Conservation (phyloP, 306 rosid genomes). For the Sophora flavescens region DNA sequence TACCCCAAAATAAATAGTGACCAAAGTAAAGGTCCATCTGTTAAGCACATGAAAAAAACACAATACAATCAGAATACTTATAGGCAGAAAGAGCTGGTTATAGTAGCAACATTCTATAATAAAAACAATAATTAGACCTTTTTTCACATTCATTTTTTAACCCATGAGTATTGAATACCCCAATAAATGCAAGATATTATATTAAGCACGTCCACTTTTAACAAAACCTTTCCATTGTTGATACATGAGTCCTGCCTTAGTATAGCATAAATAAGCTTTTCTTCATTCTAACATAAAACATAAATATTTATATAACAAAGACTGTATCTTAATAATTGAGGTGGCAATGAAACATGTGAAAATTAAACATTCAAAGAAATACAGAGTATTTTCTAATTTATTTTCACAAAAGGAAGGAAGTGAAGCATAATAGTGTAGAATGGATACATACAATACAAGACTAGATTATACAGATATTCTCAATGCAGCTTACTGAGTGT, state of each 20-base stretch:
- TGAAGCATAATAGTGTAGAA: background rate
- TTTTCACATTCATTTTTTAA: background rate
- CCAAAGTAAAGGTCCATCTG: slow-evolving; percentile 94
- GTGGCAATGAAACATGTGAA: slow-evolving; percentile 2
- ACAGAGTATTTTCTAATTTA: background rate
- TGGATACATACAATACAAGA: slow-evolving; percentile 2
- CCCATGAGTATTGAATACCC: background rate
- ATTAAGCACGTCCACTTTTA: background rate
- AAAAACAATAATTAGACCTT: slow-evolving; percentile 3
- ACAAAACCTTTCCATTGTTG: background rate
- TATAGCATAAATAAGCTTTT: background rate
- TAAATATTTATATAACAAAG: background rate
- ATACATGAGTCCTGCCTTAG: background rate
- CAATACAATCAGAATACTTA: slow-evolving; percentile 39
- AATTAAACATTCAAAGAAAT: background rate
- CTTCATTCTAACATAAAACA: background rate
- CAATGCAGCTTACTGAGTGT: slow-evolving; percentile 83
- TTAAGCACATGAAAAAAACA: slow-evolving; percentile 42
- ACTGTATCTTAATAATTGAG: background rate
- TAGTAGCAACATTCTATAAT: background rate
- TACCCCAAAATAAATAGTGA: slow-evolving; percentile 93
- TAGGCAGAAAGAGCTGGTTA: slow-evolving; percentile 2
- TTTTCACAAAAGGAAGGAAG: background rate
- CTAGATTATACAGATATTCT: background rate
- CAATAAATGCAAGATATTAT: background rate